Conservation (phyloP, 1,139 yeast species). For the Pichia cactophila region DNA sequence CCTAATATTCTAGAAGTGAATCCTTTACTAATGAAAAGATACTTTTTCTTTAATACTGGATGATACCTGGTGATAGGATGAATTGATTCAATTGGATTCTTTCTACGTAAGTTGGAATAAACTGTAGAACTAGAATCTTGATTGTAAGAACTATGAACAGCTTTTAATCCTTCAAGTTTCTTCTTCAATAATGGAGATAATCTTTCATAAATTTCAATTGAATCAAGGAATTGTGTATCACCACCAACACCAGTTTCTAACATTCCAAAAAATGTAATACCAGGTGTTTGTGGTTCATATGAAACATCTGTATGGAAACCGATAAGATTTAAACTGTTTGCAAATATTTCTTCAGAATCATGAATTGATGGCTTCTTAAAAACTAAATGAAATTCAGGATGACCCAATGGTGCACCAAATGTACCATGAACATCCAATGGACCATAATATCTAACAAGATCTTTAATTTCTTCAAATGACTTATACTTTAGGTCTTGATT, state of each 20-base stretch:
- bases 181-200: conserved; percentile 55
- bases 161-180: conserved; percentile 50
- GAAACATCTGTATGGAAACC: conserved; percentile 66
- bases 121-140: conserved; percentile 52
- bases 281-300: conserved; percentile 66
- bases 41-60: conserved; percentile 60
- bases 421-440: conserved; percentile 69
- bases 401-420: conserved; percentile 55
- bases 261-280: conserved; percentile 54
- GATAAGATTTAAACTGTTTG: conserved; percentile 31
- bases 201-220: conserved; percentile 58
- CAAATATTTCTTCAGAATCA: conserved; percentile 32
- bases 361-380: conserved; percentile 44
- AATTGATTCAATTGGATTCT: conserved; percentile 48
- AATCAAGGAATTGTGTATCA: conserved; percentile 61
- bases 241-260: conserved; percentile 42
- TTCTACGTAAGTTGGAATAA: conserved; percentile 54
- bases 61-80: conserved; percentile 67
- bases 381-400: conserved; percentile 56
- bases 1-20: conserved; percentile 59
- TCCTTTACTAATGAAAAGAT: conserved; percentile 50
- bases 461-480: conserved; percentile 22
- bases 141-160: conserved; percentile 60
- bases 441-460: conserved; percentile 59
- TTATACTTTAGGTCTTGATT: conserved; percentile 55